These are phyloP conservation scores for Rhodamnia argentea DNA, from an alignment of 345 rosid genomes.

Conservation along the genomic window DNA sequence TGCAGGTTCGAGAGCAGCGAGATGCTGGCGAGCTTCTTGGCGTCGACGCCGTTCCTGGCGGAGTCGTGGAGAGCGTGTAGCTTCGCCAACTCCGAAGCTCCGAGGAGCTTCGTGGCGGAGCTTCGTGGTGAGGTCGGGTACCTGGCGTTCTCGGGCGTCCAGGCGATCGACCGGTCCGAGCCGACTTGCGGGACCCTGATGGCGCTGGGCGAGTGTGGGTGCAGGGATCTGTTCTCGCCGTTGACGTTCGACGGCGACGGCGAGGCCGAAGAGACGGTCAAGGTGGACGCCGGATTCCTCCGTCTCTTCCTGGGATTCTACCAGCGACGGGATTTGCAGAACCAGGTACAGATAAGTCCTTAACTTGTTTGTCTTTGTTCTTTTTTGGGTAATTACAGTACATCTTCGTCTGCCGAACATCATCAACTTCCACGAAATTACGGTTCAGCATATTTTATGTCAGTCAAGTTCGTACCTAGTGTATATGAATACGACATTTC, in stretches of 20 bases:
- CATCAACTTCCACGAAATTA: neutral
- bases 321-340: conserved; percentile 2
- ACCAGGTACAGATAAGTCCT: conserved; percentile 25
- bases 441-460: neutral
- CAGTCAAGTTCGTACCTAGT: fast-evolving
- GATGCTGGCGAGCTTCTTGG: conserved; percentile 47
- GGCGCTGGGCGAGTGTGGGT: neutral
- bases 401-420: neutral
- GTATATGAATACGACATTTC: neutral
- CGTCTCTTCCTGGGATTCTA: conserved; percentile 18
- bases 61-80: conserved; percentile 56
- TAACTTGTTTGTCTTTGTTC: too few species aligned
- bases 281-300: conserved; percentile 39
- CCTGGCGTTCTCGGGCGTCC: conserved; percentile 39
- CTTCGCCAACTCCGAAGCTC: conserved; percentile 7
- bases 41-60: conserved; percentile 41
- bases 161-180: conserved; percentile 1
- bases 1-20: conserved; percentile 72
- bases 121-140: conserved; percentile 29
- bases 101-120: conserved; percentile 11
- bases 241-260: conserved; percentile 12
- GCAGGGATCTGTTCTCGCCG: conserved; percentile 21
- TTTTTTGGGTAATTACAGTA: too few species aligned
- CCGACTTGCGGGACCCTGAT: conserved; percentile 6
- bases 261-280: conserved; percentile 28